Evolutionary conservation across 2,329 filamentous ascomycete genomes (phyloP).

Genomic region (Fusarium guadeloupense): DNA sequence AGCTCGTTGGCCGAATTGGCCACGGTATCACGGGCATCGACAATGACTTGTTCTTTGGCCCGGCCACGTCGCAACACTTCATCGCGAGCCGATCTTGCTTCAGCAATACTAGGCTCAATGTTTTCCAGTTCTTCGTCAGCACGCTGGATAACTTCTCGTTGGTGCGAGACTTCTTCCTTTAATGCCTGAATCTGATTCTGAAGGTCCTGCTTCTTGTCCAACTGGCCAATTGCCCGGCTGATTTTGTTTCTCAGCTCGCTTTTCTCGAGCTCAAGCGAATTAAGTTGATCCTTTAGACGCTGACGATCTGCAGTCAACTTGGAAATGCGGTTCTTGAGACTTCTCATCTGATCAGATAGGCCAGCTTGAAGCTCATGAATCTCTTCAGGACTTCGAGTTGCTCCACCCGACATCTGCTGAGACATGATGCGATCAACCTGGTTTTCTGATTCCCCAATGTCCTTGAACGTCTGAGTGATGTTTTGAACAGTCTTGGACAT

Average conservation of each 20-base stretch:
- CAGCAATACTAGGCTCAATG: conserved; percentile 79
- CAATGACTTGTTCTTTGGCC: conserved; percentile 75
- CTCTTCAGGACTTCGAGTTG: conserved; percentile 78
- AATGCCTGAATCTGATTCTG: conserved; percentile 76
- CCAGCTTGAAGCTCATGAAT: conserved; percentile 80
- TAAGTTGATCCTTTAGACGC: conserved; percentile 73
- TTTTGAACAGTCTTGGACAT: conserved; percentile 79
- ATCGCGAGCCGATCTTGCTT: conserved; percentile 79
- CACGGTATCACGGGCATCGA: conserved; percentile 75
- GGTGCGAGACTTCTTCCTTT: conserved; percentile 72
- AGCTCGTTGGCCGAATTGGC: conserved; percentile 81
- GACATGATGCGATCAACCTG: conserved; percentile 80
- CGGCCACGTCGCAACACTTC: conserved; percentile 78
- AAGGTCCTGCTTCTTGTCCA: conserved; percentile 83
- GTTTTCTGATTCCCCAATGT: conserved; percentile 74
- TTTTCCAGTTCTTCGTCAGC: conserved; percentile 77
- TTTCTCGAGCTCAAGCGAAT: conserved; percentile 77
- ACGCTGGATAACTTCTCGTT: conserved; percentile 74
- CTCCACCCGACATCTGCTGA: conserved; percentile 75
- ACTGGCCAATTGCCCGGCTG: conserved; percentile 72
- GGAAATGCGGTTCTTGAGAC: conserved; percentile 68
- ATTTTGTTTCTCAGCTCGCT: conserved; percentile 80
- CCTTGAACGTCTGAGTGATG: conserved; percentile 76
- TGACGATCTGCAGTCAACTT: conserved; percentile 77
- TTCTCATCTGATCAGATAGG: conserved; percentile 72